Base-by-base conservation (phyloP, 768 basidiomycete species). In the Naganishia friedmannii region DNA sequence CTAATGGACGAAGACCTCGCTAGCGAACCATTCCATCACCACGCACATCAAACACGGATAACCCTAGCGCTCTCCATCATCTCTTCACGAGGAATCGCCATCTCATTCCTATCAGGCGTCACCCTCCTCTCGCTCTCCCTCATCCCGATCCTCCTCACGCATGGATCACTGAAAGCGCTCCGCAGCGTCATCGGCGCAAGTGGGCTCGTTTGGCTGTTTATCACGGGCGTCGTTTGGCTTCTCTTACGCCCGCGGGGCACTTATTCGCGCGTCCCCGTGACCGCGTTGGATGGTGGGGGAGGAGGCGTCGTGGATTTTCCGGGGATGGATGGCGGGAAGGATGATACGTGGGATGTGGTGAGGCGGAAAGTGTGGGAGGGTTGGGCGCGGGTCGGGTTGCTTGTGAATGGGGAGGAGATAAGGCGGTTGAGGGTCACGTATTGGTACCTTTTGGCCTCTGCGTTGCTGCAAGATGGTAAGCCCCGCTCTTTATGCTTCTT, bases 401-500 rank as follows among this genome's bases (percentile, higher is more conserved):
- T 93, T 89, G 83, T 97, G 26, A 84, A 83, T 0, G 88, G 87
- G 84, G 82, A 81, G 9, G 88, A 95, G 77, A 87, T 94, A 48
- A 86, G 85, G 78, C 85, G 86, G 65, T 83, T 97, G 19, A 85
- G 86, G 34, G 89, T 92, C 76, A 93, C 93, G 0, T 98, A 94
- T 84, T 86, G 86, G 73, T 97, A 92, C 75, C 88, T 97, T 53
- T 86, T 88, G 6, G 92, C 95, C 0, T 97, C 94, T 93, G 94
- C 96, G 79, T 85, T 98, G 15, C 86, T 98, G 28, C 92, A 90
- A 0, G 94, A 98, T 75, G 91, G 92, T 90, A 65, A 53, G 86
- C 80, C 34, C 6, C 3, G 12, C 6, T n/a, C 28, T 39, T 32
- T 13, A 1, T 51, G 1, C 23, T 48, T 23, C 2, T 31, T 10